Percentiles rank a stretch among this genome's conserved stretches.
phyloP scores from a whole-genome alignment of 768 basidiomycete species.

The Termitomyces sp. region DNA sequence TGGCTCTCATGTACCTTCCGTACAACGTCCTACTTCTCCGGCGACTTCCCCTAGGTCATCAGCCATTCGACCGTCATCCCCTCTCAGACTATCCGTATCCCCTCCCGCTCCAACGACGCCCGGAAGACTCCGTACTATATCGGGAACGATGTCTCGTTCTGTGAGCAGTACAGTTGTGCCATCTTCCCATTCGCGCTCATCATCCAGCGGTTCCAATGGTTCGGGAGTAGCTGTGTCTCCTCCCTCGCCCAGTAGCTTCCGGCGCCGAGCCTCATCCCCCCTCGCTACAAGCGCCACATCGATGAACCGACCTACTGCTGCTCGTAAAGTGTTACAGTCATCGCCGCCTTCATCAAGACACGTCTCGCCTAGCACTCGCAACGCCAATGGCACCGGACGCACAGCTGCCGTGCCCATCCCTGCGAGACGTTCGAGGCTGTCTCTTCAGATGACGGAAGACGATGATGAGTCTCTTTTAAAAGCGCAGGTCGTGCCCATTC shows the following conservation, averaged over 20 bases:
- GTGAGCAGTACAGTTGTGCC: constrained; percentile 34
- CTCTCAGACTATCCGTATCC: constrained; percentile 46
- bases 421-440: constrained; percentile 41
- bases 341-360: constrained; percentile 32
- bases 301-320: constrained; percentile 29
- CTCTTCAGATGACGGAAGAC: constrained; percentile 36
- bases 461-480: constrained; percentile 65
- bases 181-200: constrained; percentile 37
- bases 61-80: constrained; percentile 44
- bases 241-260: constrained; percentile 38
- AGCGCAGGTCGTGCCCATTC: constrained; percentile 73
- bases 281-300: constrained; percentile 32
- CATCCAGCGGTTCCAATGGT: constrained; percentile 36
- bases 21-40: constrained; percentile 44
- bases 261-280: constrained; percentile 51
- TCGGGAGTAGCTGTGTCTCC: constrained; percentile 40
- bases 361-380: constrained; percentile 29
- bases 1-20: constrained; percentile 54
- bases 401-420: constrained; percentile 33
- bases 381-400: constrained; percentile 22
- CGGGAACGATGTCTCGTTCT: constrained; percentile 41
- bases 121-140: constrained; percentile 30
- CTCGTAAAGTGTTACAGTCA: constrained; percentile 41
- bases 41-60: constrained; percentile 36
- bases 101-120: constrained; percentile 45